Percentiles rank a stretch among this genome's conserved stretches.
Conservation (phyloP, 495 filamentous ascomycete species). For the Hyaloscypha variabilis region DNA sequence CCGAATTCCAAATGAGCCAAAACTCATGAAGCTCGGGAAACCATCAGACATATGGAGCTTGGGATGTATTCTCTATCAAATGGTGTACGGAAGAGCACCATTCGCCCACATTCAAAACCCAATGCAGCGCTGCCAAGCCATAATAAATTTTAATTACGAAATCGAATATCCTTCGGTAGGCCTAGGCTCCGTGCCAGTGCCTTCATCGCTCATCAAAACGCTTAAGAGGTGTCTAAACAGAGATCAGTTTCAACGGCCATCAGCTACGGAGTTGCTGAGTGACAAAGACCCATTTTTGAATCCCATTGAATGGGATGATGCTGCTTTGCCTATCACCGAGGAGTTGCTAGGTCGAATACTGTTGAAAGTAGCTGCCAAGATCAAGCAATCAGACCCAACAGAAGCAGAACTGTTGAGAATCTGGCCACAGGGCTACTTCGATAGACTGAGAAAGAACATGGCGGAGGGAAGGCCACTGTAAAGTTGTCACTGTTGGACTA, state of each 20-base stretch:
- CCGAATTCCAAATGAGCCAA: slow-evolving; percentile 56
- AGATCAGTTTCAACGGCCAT: slow-evolving; percentile 75
- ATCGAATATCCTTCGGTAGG: slow-evolving; percentile 82
- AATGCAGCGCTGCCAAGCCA: slow-evolving; percentile 74
- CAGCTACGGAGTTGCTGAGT: slow-evolving; percentile 72
- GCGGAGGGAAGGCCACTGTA: slow-evolving; percentile 27
- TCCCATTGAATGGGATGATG: slow-evolving; percentile 64
- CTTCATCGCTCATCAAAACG: slow-evolving; percentile 68
- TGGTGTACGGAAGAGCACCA: slow-evolving; percentile 91
- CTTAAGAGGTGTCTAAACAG: slow-evolving; percentile 80
- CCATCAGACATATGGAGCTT: slow-evolving; percentile 95
- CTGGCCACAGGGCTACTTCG: slow-evolving; percentile 59
- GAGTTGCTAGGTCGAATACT: slow-evolving; percentile 78
- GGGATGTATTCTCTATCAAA: slow-evolving; percentile 95
- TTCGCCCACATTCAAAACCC: slow-evolving; percentile 91
- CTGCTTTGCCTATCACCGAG: slow-evolving; percentile 71
- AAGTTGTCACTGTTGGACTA: neutral
- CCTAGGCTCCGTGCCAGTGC: slow-evolving; percentile 72
- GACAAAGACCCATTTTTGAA: slow-evolving; percentile 79
- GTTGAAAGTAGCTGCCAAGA: slow-evolving; percentile 74
- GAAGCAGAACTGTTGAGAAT: slow-evolving; percentile 66
- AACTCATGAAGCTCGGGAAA: slow-evolving; percentile 94
- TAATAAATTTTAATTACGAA: slow-evolving; percentile 81
- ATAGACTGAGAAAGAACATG: slow-evolving; percentile 28
- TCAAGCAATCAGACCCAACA: slow-evolving; percentile 66